A percentile compares a stretch with the other conserved stretches of the same genome.
Evolutionary conservation across 2,329 filamentous ascomycete genomes (phyloP).

Genomic region (Sporothrix variecibatus): DNA sequence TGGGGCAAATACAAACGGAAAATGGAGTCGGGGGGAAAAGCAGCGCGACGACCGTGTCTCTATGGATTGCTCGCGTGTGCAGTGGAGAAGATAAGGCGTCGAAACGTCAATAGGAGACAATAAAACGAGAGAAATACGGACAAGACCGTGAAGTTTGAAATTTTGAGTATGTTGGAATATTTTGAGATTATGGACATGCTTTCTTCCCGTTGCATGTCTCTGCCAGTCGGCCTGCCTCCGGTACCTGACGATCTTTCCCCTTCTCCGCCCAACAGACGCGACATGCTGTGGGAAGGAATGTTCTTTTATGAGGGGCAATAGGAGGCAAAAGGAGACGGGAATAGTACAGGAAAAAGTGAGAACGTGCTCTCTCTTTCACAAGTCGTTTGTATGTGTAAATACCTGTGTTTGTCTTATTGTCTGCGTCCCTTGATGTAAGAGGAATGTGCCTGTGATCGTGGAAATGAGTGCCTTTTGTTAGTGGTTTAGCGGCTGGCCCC

Average conservation of each 20-base stretch:
- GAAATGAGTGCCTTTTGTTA: conserved; percentile 13
- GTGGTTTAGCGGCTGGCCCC: neutral
- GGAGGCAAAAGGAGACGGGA: neutral
- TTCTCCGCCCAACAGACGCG: neutral
- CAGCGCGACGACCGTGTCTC: neutral
- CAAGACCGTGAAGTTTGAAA: neutral
- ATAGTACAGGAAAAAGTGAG: neutral
- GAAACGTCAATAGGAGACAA: neutral
- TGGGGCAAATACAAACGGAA: neutral
- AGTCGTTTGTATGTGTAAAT: neutral
- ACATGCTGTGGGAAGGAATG: neutral
- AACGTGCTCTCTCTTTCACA: neutral
- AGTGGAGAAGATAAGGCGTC: neutral
- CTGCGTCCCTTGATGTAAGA: neutral
- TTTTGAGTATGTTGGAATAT: neutral
- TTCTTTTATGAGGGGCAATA: neutral
- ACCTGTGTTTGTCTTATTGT: neutral
- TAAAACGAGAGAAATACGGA: neutral
- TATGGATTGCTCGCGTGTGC: neutral
- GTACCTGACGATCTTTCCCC: conserved; percentile 11
- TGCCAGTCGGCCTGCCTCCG: conserved; percentile 7
- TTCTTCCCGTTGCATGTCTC: neutral
- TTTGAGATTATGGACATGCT: neutral
- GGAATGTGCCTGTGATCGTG: neutral
- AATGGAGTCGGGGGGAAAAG: neutral